phyloP scores from a whole-genome alignment of 228 moss, liverwort and hornwort genomes.

The Sphagnum magellanicum region DNA sequence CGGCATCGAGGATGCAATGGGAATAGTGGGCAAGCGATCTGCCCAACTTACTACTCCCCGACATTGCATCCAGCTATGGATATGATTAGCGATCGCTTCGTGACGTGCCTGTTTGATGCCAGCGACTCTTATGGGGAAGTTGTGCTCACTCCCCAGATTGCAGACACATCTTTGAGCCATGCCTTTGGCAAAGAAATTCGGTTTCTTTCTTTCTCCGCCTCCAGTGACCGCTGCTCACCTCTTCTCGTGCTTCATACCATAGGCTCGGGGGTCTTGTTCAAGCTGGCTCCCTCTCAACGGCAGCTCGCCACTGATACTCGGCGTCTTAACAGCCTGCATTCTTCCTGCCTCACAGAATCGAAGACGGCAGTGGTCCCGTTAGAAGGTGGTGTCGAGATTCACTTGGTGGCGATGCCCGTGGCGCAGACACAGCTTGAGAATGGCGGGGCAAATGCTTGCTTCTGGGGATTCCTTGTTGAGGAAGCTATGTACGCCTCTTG shows the following conservation, averaged over 20 bases:
- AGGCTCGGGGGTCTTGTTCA: conserved; percentile 67
- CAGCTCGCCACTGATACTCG: conserved; percentile 38
- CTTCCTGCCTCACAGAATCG: conserved; percentile 79
- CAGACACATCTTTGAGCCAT: conserved; percentile 65
- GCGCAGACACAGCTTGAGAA: conserved; percentile 35
- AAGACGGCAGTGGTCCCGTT: conserved; percentile 81
- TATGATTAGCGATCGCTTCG: conserved; percentile 56
- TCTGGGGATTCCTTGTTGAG: conserved; percentile 77
- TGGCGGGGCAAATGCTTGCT: conserved; percentile 55
- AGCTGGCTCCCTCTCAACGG: conserved; percentile 58
- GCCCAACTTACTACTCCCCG: conserved; percentile 44
- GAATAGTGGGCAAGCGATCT: conserved; percentile 32
- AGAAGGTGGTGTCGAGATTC: conserved; percentile 77
- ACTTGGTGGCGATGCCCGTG: conserved; percentile 85
- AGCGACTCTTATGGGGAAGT: conserved; percentile 79
- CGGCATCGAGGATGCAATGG: not conserved
- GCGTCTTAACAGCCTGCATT: conserved; percentile 58
- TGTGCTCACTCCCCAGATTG: conserved; percentile 66
- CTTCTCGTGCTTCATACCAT: conserved; percentile 82
- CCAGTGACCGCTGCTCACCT: conserved; percentile 88
- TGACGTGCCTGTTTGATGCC: conserved; percentile 53
- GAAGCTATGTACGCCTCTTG: conserved; percentile 93
- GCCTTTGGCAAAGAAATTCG: conserved; percentile 71
- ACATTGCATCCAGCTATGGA: conserved; percentile 37
- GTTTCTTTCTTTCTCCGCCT: conserved; percentile 54